Conservation (phyloP, 768 basidiomycete species). For the Pleurotus eryngii region DNA sequence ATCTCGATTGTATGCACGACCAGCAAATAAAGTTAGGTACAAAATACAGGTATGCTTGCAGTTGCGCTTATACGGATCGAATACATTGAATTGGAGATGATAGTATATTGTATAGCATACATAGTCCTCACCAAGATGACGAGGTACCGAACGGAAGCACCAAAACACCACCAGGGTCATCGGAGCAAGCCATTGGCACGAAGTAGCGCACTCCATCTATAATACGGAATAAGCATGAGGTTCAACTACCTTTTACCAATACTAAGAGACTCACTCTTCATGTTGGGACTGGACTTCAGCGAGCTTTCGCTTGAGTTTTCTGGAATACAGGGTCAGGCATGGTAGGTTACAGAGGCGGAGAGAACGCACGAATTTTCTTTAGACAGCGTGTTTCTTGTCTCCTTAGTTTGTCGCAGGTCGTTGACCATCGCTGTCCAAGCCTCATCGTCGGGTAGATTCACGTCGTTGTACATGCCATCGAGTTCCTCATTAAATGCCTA, state of each 20-base stretch:
- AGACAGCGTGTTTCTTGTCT: constrained; percentile 65
- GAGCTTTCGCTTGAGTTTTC: constrained; percentile 66
- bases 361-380: constrained; percentile 76
- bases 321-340: constrained; percentile 23
- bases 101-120: constrained; percentile 6
- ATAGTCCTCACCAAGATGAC: background rate
- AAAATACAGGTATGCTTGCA: too few relatives aligned
- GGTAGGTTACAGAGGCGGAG: background rate
- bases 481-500: constrained; percentile 95
- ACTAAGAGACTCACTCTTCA: constrained; percentile 61
- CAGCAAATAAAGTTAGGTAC: too few relatives aligned
- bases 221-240: constrained; percentile 7
- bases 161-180: constrained; percentile 11
- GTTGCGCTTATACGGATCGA: background rate
- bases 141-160: background rate
- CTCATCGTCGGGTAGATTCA: constrained; percentile 76
- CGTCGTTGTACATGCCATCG: constrained; percentile 86
- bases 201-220: constrained; percentile 68
- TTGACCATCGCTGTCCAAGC: constrained; percentile 76
- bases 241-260: too few relatives aligned
- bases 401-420: constrained; percentile 74
- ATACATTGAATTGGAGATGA: constrained; percentile 7
- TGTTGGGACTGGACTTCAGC: constrained; percentile 71
- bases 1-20: too few relatives aligned
- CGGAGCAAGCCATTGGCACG: constrained; percentile 44